Evolutionary conservation across 306 rosid species (phyloP).

Genomic region (Lathyrus tuberosus): DNA sequence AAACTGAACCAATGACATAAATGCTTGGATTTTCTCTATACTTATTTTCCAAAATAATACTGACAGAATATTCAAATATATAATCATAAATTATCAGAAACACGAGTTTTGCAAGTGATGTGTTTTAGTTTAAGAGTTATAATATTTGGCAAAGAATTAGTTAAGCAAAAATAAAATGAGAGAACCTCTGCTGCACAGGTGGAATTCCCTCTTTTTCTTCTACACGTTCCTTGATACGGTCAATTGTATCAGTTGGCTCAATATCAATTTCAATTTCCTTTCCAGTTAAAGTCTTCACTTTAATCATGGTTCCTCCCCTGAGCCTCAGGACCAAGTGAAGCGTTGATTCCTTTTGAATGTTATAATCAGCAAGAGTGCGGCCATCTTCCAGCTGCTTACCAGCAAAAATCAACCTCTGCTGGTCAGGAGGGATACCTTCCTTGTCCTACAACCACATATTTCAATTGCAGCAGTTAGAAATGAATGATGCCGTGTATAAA

Average conservation of each 20-base stretch:
- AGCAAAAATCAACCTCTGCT: slow-evolving; percentile 94
- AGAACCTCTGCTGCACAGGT: slow-evolving; percentile 96
- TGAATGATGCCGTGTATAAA: neutral
- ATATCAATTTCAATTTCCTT: slow-evolving; percentile 98
- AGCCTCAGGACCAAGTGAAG: slow-evolving; percentile 96
- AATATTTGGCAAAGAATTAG: slow-evolving; percentile 5
- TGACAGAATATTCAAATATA: neutral
- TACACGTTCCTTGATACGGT: slow-evolving; percentile 90
- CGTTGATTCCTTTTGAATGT: slow-evolving; percentile 96
- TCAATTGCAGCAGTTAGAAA: slow-evolving; percentile 20
- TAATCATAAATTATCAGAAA: slow-evolving; percentile 25
- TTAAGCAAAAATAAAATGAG: slow-evolving; percentile 16
- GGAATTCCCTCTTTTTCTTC: slow-evolving; percentile 99
- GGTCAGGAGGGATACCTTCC: slow-evolving; percentile 99
- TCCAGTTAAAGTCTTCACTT: slow-evolving; percentile 96
- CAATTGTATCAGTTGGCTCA: slow-evolving; percentile 93
- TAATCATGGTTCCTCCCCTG: slow-evolving; percentile 98
- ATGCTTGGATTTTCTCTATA: slow-evolving; percentile 18
- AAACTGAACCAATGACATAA: slow-evolving; percentile 29
- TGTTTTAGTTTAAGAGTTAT: slow-evolving; percentile 13
- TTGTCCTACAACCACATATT: slow-evolving; percentile 67
- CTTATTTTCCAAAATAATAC: slow-evolving; percentile 2
- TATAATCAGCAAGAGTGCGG: slow-evolving; percentile 90
- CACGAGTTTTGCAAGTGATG: slow-evolving; percentile 11
- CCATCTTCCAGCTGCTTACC: slow-evolving; percentile 99